Conservation (phyloP, 2,329 filamentous ascomycete species). For the Cryphonectria parasitica region DNA sequence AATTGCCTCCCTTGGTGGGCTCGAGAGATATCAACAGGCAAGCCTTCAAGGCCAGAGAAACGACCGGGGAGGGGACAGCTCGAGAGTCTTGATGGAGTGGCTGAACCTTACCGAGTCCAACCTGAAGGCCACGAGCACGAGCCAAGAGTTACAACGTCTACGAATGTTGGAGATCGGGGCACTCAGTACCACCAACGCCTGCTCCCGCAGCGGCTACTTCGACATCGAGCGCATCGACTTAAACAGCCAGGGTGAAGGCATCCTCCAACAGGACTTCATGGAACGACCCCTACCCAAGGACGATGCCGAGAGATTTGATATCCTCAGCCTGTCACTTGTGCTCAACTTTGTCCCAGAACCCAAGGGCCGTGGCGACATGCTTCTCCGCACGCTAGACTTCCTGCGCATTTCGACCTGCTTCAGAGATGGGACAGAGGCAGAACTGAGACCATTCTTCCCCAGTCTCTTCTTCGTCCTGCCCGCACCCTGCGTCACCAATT, state of each 20-base stretch:
- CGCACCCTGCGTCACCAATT: slow-evolving; percentile 85
- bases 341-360: slow-evolving; percentile 91
- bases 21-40: slow-evolving; percentile 67
- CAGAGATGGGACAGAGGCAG: slow-evolving; percentile 23
- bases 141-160: slow-evolving; percentile 41
- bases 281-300: slow-evolving; percentile 71
- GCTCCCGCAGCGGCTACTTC: slow-evolving; percentile 72
- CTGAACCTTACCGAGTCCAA: slow-evolving; percentile 45
- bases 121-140: slow-evolving; percentile 27
- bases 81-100: slow-evolving; percentile 67
- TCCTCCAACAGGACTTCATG: slow-evolving; percentile 94
- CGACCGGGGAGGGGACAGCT: slow-evolving; percentile 70
- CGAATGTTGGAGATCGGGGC: slow-evolving; percentile 88
- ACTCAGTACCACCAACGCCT: slow-evolving; percentile 81
- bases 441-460: slow-evolving; percentile 52
- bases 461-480: slow-evolving; percentile 88
- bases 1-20: slow-evolving; percentile 62
- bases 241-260: slow-evolving; percentile 80
- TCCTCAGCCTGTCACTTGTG: slow-evolving; percentile 90
- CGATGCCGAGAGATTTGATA: slow-evolving; percentile 73
- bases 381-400: slow-evolving; percentile 74
- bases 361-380: slow-evolving; percentile 78
- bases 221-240: slow-evolving; percentile 85
- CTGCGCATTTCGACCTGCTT: slow-evolving; percentile 48
- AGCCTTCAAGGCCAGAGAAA: slow-evolving; percentile 70